These are phyloP conservation scores for Tarenaya hassleriana DNA, from an alignment of 345 rosid species.

Conservation along the genomic window DNA sequence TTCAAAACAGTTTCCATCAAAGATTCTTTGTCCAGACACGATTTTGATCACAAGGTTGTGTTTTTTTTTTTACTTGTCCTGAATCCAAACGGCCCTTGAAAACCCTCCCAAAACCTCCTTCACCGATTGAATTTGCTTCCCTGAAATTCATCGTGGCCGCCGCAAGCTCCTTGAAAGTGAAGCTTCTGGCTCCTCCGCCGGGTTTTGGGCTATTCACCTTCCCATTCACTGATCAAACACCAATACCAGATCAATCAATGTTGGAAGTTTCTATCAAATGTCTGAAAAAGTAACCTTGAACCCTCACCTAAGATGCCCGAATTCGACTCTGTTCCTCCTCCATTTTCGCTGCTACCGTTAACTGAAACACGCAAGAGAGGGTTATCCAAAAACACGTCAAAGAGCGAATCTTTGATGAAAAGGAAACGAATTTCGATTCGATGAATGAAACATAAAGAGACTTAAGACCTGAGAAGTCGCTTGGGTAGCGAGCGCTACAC, in stretches of 20 bases:
- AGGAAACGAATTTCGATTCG: neutral
- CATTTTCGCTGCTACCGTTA: conserved; percentile 19
- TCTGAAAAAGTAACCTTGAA: neutral
- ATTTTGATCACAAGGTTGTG: conserved; percentile 15
- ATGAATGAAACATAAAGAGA: neutral
- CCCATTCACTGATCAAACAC: conserved; percentile 28
- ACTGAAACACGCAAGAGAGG: conserved; percentile 20
- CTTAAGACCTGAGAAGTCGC: conserved; percentile 46
- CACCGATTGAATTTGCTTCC: conserved; percentile 70
- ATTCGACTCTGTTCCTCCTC: conserved; percentile 20
- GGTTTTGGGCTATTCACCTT: conserved; percentile 32
- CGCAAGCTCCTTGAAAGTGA: conserved; percentile 77
- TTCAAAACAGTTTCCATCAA: neutral
- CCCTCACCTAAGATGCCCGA: conserved; percentile 27
- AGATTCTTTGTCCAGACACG: neutral
- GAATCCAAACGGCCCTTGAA: conserved; percentile 71
- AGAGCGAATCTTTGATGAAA: neutral
- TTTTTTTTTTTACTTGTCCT: conserved; percentile 39
- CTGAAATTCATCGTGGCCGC: conserved; percentile 64
- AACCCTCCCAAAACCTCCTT: conserved; percentile 96
- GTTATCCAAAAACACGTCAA: neutral
- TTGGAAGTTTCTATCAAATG: neutral
- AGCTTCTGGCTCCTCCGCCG: conserved; percentile 58
- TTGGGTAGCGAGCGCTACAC: conserved; percentile 29
- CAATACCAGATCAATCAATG: neutral